Evolutionary conservation across 148 eudicot species (phyloP), one percentile per base, ranked within the genome.

Genomic region (Heliamphora exappendiculata): DNA sequence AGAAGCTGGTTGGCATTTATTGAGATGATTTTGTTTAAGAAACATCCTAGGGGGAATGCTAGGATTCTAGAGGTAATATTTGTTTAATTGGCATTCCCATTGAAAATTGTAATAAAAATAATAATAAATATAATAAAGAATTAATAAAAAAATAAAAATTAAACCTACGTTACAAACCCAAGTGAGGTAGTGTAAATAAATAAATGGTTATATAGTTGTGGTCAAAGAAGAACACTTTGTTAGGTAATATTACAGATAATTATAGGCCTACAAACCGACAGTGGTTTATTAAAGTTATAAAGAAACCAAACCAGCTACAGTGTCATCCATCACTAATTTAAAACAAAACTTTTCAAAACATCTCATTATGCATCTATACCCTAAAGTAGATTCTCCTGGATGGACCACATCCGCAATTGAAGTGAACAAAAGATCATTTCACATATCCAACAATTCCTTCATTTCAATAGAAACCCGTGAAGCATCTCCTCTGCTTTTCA

Each of bases 181-280:
- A n/a, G n/a, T n/a, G n/a, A n/a, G n/a, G n/a, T n/a, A n/a, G n/a
- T n/a, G n/a, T n/a, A n/a, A n/a, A n/a, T n/a, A n/a, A n/a, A n/a
- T n/a, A n/a, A 22, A 58, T 71, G 12, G 34, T 33, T 33, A 63
- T 53, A 62, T 37, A 45, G 33, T 54, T 59, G 45, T 26, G 65
- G 76, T 78, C 75, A 47, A 58, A 59, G 39, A 57, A 54, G 39
- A 68, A 54, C 34, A 13, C 42, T 53, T 58, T 36, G 55, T 72
- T 74, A 41, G 22, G 44, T 76, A 42, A 33, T 45, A 5, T 20
- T 33, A 11, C 20, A 64, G n/a, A 75, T 63, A 65, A 31, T 45
- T 31, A 59, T 50, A 47, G 19, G 53, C 31, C 41, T 22, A 31
- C 24, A 75, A 33, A 49, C 62, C 34, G 62, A 66, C 37, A 49